phyloP scores from a whole-genome alignment of 2,329 filamentous ascomycete species.

The Penicillium sp. region DNA sequence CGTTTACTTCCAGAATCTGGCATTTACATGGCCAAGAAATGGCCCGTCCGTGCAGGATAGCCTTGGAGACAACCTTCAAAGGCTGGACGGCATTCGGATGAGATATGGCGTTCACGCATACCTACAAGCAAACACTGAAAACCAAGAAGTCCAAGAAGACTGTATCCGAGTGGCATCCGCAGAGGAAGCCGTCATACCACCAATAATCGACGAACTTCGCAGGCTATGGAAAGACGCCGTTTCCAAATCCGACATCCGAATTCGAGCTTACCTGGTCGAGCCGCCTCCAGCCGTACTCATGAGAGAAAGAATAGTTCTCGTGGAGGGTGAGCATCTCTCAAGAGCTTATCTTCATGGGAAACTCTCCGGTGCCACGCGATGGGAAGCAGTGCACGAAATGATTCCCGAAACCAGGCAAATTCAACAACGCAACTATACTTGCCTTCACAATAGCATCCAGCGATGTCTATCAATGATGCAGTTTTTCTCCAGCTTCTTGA shows the following conservation, averaged over 20 bases:
- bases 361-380: no score
- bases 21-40: conserved; percentile 38
- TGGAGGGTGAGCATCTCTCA: conserved; percentile 14
- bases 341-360: conserved; percentile 22
- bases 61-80: conserved; percentile 41
- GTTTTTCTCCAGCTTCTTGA: conserved; percentile 1
- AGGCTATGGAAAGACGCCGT: conserved; percentile 28
- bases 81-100: conserved; percentile 42
- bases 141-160: no score
- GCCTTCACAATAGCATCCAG: neutral
- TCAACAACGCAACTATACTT: neutral
- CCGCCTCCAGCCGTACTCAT: conserved; percentile 19
- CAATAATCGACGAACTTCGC: conserved; percentile 30
- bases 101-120: conserved; percentile 40
- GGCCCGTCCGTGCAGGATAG: conserved; percentile 39
- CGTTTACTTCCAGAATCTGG: neutral
- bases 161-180: conserved; percentile 31
- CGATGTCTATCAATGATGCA: conserved; percentile 2
- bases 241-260: conserved; percentile 25
- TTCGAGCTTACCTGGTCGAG: conserved; percentile 33
- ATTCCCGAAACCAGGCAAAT: neutral
- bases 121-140: conserved; percentile 25
- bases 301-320: conserved; percentile 24
- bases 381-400: no score
- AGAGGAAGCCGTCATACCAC: conserved; percentile 31